Evolutionary conservation across 106 monocot genomes (phyloP).

Genomic region (Xerophyta viscosa): DNA sequence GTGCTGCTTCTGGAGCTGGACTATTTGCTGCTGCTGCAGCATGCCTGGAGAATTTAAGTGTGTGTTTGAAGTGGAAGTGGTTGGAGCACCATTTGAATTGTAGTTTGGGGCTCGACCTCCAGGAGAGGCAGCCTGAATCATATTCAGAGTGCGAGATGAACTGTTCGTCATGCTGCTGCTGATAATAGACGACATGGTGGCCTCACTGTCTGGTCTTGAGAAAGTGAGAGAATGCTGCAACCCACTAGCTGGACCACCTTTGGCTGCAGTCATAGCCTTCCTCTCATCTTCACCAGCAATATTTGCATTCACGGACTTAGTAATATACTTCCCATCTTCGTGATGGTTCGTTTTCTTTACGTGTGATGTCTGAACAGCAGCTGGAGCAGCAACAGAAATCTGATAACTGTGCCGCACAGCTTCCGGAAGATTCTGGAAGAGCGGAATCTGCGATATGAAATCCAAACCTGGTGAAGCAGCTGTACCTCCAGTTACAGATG

Average conservation of each 20-base stretch:
- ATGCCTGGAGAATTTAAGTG: neutral
- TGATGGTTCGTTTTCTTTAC: slow-evolving; percentile 32
- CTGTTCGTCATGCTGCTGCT: slow-evolving; percentile 22
- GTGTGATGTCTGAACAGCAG: slow-evolving; percentile 20
- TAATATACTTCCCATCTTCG: slow-evolving; percentile 38
- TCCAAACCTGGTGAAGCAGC: slow-evolving; percentile 40
- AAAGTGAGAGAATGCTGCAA: slow-evolving; percentile 51
- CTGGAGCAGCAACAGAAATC: slow-evolving; percentile 13
- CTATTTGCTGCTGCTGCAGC: slow-evolving; percentile 29
- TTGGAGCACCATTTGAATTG: slow-evolving; percentile 11
- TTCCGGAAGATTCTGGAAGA: slow-evolving; percentile 55
- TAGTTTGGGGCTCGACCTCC: slow-evolving; percentile 19
- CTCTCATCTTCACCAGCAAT: slow-evolving; percentile 30
- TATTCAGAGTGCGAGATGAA: slow-evolving; percentile 41
- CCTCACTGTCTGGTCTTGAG: slow-evolving; percentile 30
- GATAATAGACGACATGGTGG: slow-evolving; percentile 18
- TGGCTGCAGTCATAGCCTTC: slow-evolving; percentile 16
- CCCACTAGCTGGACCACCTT: slow-evolving; percentile 15
- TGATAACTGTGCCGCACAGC: slow-evolving; percentile 50
- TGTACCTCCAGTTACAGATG: slow-evolving; percentile 33
- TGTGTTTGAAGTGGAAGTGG: slow-evolving; percentile 10
- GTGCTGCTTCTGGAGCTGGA: slow-evolving; percentile 42
- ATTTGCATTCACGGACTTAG: slow-evolving; percentile 17
- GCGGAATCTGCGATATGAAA: slow-evolving; percentile 48
- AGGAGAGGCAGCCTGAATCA: slow-evolving; percentile 21